Evolutionary conservation across 768 basidiomycete species (phyloP), one percentile per base, ranked within the genome.

Genomic region (Pholiota molesta): DNA sequence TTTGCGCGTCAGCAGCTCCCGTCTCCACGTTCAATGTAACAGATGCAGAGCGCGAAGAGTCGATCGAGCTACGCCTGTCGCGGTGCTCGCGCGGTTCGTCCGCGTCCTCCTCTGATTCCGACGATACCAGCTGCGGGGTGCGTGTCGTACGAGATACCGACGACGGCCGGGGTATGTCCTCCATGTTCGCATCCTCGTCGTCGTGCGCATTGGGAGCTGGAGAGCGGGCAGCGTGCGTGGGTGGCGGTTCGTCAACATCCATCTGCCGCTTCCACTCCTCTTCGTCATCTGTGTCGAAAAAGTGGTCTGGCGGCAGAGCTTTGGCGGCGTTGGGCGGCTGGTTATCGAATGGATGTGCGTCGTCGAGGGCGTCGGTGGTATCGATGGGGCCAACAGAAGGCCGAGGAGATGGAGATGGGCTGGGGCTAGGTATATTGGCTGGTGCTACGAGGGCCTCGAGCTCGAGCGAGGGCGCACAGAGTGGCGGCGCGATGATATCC

Each of bases 261-360:
- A 58, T 58, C 35, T 58, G 57, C 2, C 57, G 45, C 31, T 58
- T 58, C 57, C 57, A 58, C 21, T 58, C 57, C 7, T 58, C 57
- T 26, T 31, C 45, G 33, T 58, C 47, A 23, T 58, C 57, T 13
- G 57, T 58, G 35, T 58, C 57, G 57, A 58, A 58, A 33, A 58
- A 58, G 9, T 51, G 45, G 1, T 45, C 29, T 8, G 57, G 57
- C n/a, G 57, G 45, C 5, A 47, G 33, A 10, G 35, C 28, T 19
- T 49, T 49, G 7, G 47, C 26, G 17, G 19, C 21, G 3, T 21
- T 23, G 11, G 33, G 57, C 21, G 19, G 8, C 37, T 7, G 23
- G 21, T 2, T 26, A 13, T 9, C 28, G 19, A 4, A 7, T n/a
- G 7, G 4, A 4, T 39, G 55, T 19, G 53, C 14, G 40, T 26